A percentile compares a stretch with the other conserved stretches of the same genome.
Evolutionary conservation across 2,329 filamentous ascomycete species (phyloP).

Genomic region (Calonectria pseudoreteaudii): DNA sequence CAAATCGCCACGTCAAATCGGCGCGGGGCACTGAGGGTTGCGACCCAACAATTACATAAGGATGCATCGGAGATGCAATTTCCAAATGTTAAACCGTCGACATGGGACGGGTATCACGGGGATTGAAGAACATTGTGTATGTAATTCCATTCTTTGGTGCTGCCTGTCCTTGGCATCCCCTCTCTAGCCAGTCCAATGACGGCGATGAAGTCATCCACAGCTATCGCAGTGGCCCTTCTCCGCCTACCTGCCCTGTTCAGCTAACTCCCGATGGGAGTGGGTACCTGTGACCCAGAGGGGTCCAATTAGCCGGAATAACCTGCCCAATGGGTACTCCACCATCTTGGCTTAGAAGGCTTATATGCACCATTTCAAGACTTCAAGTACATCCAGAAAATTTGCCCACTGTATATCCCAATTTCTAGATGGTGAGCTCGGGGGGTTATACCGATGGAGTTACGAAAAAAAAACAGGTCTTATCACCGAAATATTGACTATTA

Average conservation of each 20-base stretch:
- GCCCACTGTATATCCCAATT: background rate
- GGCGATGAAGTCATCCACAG: background rate
- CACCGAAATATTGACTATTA: background rate
- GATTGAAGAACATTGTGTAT: background rate
- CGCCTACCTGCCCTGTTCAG: background rate
- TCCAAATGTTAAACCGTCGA: background rate
- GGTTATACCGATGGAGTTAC: background rate
- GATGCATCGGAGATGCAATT: background rate
- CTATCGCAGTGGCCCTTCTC: background rate
- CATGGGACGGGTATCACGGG: background rate
- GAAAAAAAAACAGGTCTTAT: no score
- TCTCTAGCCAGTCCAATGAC: background rate
- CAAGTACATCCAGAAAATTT: background rate
- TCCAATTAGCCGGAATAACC: constrained; percentile 2
- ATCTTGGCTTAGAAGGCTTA: background rate
- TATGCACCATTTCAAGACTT: background rate
- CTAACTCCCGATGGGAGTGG: background rate
- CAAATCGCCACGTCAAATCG: background rate
- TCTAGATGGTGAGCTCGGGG: background rate
- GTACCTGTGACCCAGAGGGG: background rate
- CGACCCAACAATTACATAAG: background rate
- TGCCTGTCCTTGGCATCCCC: background rate
- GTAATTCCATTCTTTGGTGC: background rate
- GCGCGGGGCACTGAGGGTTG: background rate
- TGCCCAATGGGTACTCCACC: background rate